Evolutionary conservation across 257 asterid species (phyloP).

Genomic region (Solanum infundibuliforme): DNA sequence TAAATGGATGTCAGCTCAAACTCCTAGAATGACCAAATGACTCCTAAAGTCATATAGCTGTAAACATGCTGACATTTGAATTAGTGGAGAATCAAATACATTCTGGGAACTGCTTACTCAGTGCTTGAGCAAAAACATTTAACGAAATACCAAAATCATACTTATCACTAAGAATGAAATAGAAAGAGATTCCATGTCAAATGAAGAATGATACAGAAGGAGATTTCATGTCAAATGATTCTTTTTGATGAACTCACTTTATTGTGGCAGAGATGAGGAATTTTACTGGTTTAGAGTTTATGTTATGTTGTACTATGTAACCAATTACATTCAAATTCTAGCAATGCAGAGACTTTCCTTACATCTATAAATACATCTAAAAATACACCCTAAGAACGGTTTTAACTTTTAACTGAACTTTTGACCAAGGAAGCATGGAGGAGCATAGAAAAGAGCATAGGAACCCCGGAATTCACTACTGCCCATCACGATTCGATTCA

Average conservation of each 20-base stretch:
- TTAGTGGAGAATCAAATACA: neutral
- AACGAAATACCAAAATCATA: neutral
- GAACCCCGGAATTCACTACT: neutral
- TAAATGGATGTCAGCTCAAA: neutral
- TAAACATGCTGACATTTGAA: neutral
- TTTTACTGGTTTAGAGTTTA: neutral
- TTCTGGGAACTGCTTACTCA: neutral
- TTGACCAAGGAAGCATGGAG: neutral
- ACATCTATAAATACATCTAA: neutral
- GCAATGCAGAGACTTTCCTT: neutral
- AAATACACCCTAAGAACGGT: neutral
- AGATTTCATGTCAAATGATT: neutral
- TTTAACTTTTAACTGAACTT: neutral
- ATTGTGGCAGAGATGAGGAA: neutral
- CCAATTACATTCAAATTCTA: neutral
- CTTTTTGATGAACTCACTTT: neutral
- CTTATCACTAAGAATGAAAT: neutral
- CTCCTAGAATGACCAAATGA: neutral
- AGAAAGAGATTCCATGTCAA: neutral
- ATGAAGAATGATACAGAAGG: neutral
- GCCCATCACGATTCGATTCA: neutral
- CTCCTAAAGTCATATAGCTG: neutral
- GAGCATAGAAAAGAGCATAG: neutral
- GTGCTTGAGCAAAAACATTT: neutral
- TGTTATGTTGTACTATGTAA: neutral